These are phyloP conservation scores for Carallia brachiata DNA, from an alignment of 345 rosid genomes.

Conservation along the genomic window DNA sequence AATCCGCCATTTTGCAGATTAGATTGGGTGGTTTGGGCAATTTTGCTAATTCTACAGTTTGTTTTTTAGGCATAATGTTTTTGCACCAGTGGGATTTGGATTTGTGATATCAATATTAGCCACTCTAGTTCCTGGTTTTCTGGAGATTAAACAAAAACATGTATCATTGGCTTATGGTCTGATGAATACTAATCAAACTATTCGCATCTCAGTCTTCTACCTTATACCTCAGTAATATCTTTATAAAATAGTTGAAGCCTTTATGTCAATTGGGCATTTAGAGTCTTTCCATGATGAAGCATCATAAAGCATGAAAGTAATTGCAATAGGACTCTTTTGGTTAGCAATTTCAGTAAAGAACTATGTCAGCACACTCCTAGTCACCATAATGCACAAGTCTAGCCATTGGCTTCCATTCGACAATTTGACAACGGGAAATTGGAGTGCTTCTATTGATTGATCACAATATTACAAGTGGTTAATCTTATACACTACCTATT, in stretches of 20 bases:
- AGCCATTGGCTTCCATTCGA: conserved; percentile 83
- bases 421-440: conserved; percentile 67
- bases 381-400: conserved; percentile 56
- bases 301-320: conserved; percentile 87
- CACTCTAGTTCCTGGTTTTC: conserved; percentile 71
- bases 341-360: conserved; percentile 61
- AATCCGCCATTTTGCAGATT: too few species aligned
- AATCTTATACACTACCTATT: conserved; percentile 58
- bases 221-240: conserved; percentile 69
- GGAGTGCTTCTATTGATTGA: conserved; percentile 83
- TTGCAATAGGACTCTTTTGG: conserved; percentile 77
- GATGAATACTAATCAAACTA: conserved; percentile 28
- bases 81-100: conserved; percentile 79
- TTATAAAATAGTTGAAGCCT: conserved; percentile 84
- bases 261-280: conserved; percentile 79
- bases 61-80: conserved; percentile 52
- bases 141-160: conserved; percentile 55
- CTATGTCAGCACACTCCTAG: conserved; percentile 68
- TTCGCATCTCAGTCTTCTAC: conserved; percentile 77
- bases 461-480: conserved; percentile 52
- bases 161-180: conserved; percentile 46
- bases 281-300: conserved; percentile 84
- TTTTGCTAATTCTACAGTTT: too few species aligned
- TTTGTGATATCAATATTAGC: conserved; percentile 67
- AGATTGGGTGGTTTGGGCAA: too few species aligned